phyloP scores from a whole-genome alignment of 225 moss, liverwort and hornwort species.

The Pleurozium schreberi region DNA sequence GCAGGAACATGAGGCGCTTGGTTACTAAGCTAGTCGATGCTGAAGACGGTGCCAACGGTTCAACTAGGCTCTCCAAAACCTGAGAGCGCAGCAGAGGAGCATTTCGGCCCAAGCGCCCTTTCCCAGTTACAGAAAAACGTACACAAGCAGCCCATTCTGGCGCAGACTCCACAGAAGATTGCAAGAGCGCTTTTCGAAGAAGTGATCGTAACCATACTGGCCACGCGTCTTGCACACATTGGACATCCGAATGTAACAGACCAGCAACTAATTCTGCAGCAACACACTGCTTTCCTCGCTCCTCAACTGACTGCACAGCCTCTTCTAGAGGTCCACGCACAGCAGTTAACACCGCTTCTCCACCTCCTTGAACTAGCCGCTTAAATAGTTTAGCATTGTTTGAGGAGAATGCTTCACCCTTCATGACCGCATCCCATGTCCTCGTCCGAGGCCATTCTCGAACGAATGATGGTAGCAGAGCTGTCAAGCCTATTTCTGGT shows the following conservation, averaged over 20 bases:
- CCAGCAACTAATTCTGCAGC: slow-evolving; percentile 90
- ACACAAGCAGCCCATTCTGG: slow-evolving; percentile 95
- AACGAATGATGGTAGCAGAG: slow-evolving; percentile 84
- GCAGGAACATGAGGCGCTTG: slow-evolving; percentile 86
- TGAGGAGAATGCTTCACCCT: slow-evolving; percentile 82
- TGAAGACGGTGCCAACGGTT: slow-evolving; percentile 67
- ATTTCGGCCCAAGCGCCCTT: slow-evolving; percentile 61
- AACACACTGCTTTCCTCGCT: slow-evolving; percentile 94
- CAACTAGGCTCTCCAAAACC: slow-evolving; percentile 74
- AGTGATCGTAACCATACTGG: slow-evolving; percentile 60
- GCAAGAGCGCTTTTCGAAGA: slow-evolving; percentile 68
- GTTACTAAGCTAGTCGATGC: slow-evolving; percentile 91
- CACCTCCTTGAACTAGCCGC: slow-evolving; percentile 86
- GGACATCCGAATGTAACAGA: slow-evolving; percentile 84
- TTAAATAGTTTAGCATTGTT: slow-evolving; percentile 88
- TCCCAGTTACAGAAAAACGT: slow-evolving; percentile 92
- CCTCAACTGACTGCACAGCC: slow-evolving; percentile 47
- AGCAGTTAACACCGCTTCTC: slow-evolving; percentile 44
- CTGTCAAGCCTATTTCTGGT: slow-evolving; percentile 82
- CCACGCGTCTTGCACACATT: slow-evolving; percentile 84
- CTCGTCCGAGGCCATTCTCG: slow-evolving; percentile 97
- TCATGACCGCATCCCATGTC: slow-evolving; percentile 70
- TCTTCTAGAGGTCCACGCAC: slow-evolving; percentile 74
- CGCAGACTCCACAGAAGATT: slow-evolving; percentile 85
- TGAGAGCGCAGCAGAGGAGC: slow-evolving; percentile 61